These are phyloP conservation scores for Dimocarpus longan DNA, from an alignment of 345 rosid species.

Conservation along the genomic window DNA sequence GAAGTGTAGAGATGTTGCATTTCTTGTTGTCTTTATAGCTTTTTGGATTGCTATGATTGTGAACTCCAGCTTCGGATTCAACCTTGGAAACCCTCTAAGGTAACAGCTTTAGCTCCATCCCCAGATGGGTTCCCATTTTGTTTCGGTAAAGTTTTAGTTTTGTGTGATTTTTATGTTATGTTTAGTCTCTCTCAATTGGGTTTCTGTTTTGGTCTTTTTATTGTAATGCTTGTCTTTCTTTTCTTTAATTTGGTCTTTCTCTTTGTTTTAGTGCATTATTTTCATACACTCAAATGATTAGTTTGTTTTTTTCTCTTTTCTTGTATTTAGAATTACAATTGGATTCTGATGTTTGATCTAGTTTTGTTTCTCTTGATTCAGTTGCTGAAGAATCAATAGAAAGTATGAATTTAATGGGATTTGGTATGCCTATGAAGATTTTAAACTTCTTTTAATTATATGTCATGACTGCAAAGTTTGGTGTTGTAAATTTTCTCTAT, in stretches of 20 bases:
- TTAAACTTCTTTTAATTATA: background rate
- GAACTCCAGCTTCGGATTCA: conserved; percentile 97
- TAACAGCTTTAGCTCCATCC: conserved; percentile 14
- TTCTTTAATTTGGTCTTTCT: background rate
- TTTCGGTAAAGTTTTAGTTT: conserved; percentile 15
- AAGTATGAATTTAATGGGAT: background rate
- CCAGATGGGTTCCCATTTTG: conserved; percentile 5
- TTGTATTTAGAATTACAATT: conserved; percentile 1
- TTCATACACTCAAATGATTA: background rate
- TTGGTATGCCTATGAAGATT: background rate
- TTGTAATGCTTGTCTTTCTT: background rate
- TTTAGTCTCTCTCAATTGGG: conserved; percentile 6
- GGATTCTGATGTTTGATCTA: conserved; percentile 14
- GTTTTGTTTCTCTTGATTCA: background rate
- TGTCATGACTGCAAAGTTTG: background rate
- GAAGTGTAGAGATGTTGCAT: conserved; percentile 86
- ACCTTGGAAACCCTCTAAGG: conserved; percentile 90
- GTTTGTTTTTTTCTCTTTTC: background rate
- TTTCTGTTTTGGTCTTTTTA: background rate
- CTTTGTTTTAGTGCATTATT: conserved; percentile 14
- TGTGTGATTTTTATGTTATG: background rate
- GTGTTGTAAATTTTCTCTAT: background rate
- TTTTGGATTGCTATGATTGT: conserved; percentile 99
- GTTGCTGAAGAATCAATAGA: background rate
- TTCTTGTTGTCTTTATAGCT: conserved; percentile 78